Conservation (phyloP, 176 grass and related monocot species). For the maize (Zea mays) region DNA sequence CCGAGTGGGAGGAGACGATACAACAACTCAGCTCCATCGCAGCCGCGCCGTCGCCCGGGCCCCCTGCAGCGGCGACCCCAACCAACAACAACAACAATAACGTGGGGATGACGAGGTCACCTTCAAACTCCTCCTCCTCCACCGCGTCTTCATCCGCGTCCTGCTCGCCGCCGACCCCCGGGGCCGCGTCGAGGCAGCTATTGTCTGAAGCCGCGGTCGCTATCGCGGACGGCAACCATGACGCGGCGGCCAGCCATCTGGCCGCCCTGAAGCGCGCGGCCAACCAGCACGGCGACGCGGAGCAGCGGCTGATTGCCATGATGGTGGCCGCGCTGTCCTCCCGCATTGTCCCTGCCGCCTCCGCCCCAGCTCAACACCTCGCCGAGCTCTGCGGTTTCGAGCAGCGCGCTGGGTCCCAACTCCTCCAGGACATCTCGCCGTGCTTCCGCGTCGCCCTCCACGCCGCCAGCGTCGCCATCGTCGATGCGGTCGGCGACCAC, state of each 20-base stretch:
- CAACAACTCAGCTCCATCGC: constrained; percentile 57
- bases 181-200: constrained; percentile 52
- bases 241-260: constrained; percentile 54
- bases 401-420: constrained; percentile 48
- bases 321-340: constrained; percentile 58
- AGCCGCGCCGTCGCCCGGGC: constrained; percentile 9
- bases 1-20: constrained; percentile 79
- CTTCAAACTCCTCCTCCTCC: constrained; percentile 63
- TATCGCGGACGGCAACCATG: constrained; percentile 64
- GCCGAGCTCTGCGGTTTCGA: constrained; percentile 55
- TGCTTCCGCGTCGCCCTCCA: constrained; percentile 79
- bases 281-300: constrained; percentile 56
- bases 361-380: constrained; percentile 24
- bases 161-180: constrained; percentile 60
- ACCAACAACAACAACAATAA: constrained; percentile 33
- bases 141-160: constrained; percentile 77
- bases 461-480: constrained; percentile 69
- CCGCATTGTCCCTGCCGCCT: constrained; percentile 47
- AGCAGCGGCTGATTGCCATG: constrained; percentile 76
- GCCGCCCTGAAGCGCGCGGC: constrained; percentile 45
- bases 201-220: constrained; percentile 60
- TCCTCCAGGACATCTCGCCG: constrained; percentile 64
- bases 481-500: constrained; percentile 47
- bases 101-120: constrained; percentile 52
- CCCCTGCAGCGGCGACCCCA: constrained; percentile 17